Evolutionary conservation across 805 yeast species (phyloP).

Genomic region (Lachancea nothofagi): DNA sequence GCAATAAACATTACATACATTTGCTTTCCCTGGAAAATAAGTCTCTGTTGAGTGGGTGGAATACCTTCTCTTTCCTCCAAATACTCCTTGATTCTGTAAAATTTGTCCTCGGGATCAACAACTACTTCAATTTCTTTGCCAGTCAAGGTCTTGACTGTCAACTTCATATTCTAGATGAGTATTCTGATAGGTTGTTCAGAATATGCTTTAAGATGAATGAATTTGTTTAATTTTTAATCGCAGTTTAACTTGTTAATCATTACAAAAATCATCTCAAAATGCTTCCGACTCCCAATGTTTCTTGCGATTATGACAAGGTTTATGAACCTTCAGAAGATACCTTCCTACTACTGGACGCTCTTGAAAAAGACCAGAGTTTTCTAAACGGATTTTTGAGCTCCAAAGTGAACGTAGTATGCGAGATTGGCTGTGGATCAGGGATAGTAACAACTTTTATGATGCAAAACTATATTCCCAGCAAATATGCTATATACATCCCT

Average conservation of each 20-base stretch:
- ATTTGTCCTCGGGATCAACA: conserved; percentile 34
- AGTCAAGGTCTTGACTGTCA: conserved; percentile 31
- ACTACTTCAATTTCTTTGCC: conserved; percentile 35
- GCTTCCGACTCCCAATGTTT: conserved; percentile 74
- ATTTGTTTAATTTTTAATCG: neutral
- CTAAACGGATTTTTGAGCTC: conserved; percentile 30
- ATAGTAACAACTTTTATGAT: conserved; percentile 71
- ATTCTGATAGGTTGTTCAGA: neutral
- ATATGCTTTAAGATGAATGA: neutral
- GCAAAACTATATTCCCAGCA: conserved; percentile 41
- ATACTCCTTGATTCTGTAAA: conserved; percentile 76
- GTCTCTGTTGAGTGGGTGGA: conserved; percentile 92
- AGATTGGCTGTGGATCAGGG: conserved; percentile 92
- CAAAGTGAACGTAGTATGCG: conserved; percentile 55
- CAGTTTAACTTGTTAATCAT: too few relatives aligned
- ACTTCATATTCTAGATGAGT: conserved; percentile 11
- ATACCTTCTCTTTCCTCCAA: conserved; percentile 96
- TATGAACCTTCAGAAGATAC: conserved; percentile 97
- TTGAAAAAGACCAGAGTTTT: conserved; percentile 53
- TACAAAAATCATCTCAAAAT: conserved; percentile 32
- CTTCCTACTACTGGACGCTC: conserved; percentile 71
- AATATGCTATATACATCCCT: conserved; percentile 49
- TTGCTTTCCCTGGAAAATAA: conserved; percentile 86
- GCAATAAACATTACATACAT: conserved; percentile 49
- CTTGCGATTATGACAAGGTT: conserved; percentile 61